Percentiles rank a stretch among this genome's conserved stretches.
These are phyloP conservation scores for Globisporangium polare DNA, from an alignment of 352 stramenopile genomes.

Conservation along the genomic window DNA sequence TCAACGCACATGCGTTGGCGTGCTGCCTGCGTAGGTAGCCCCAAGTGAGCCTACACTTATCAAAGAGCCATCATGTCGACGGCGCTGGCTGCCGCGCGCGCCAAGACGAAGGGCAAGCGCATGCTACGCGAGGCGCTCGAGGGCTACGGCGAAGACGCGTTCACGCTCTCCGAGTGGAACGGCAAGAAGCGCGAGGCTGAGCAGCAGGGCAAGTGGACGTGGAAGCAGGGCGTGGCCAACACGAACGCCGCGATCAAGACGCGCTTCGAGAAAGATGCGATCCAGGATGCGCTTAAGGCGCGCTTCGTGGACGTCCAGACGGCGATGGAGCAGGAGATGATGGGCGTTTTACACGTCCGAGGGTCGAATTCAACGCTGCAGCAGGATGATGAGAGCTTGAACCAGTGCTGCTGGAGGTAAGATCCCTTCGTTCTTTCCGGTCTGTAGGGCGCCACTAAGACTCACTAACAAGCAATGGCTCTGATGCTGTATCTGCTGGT, in stretches of 20 bases:
- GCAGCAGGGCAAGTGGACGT: slow-evolving; percentile 37
- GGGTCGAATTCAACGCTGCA: neutral
- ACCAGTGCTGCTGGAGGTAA: slow-evolving; percentile 35
- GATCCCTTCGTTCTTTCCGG: too few relatives aligned
- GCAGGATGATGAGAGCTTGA: neutral
- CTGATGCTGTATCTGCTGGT: too few relatives aligned
- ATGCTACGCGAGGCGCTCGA: slow-evolving; percentile 60
- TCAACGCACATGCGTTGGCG: neutral
- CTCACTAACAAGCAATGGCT: neutral
- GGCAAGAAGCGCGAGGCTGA: slow-evolving; percentile 36
- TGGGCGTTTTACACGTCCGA: neutral
- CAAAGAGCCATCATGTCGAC: slow-evolving; percentile 45
- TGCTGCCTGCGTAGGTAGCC: too few relatives aligned
- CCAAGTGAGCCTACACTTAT: neutral
- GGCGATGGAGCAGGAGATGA: slow-evolving; percentile 36
- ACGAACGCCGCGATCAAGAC: slow-evolving; percentile 35
- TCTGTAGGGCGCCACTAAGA: too few relatives aligned
- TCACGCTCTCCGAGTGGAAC: slow-evolving; percentile 54
- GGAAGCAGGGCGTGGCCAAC: slow-evolving; percentile 33
- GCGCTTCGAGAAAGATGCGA: slow-evolving; percentile 30
- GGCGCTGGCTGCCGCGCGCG: slow-evolving; percentile 45
- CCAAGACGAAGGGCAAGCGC: slow-evolving; percentile 65
- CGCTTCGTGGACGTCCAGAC: slow-evolving; percentile 32
- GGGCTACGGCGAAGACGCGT: slow-evolving; percentile 42
- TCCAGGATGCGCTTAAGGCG: slow-evolving; percentile 23